These are phyloP conservation scores for Boletus vinaceobasis DNA, from an alignment of 768 basidiomycete species.

Conservation along the genomic window DNA sequence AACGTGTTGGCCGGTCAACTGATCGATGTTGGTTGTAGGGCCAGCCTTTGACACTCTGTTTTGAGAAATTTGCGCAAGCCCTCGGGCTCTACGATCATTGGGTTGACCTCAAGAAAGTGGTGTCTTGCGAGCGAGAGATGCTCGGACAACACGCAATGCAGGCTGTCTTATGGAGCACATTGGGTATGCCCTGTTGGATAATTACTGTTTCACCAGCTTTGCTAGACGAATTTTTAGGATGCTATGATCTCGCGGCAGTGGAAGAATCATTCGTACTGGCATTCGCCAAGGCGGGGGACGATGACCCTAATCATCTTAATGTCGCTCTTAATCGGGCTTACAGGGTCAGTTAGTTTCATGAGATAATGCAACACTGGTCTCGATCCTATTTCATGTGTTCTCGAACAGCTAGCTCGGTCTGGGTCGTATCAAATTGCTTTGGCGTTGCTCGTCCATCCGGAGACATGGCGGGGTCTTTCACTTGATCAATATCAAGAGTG, in stretches of 20 bases:
- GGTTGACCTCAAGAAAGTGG: slow-evolving; percentile 53
- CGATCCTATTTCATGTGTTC: slow-evolving; percentile 9
- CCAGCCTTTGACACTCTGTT: slow-evolving; percentile 67
- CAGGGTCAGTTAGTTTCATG: slow-evolving; percentile 41
- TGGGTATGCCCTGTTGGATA: slow-evolving; percentile 43
- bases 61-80: slow-evolving; percentile 65
- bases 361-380: neutral
- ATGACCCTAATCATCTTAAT: slow-evolving; percentile 60
- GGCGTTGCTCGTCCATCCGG: slow-evolving; percentile 59
- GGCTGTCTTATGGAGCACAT: slow-evolving; percentile 65
- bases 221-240: slow-evolving; percentile 45
- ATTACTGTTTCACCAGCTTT: neutral
- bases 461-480: slow-evolving; percentile 65
- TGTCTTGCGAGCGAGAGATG: slow-evolving; percentile 54
- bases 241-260: slow-evolving; percentile 56
- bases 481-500: slow-evolving; percentile 66
- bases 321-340: slow-evolving; percentile 65
- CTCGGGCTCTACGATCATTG: slow-evolving; percentile 69
- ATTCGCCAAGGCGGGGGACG: slow-evolving; percentile 55
- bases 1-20: neutral
- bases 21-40: slow-evolving; percentile 41
- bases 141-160: slow-evolving; percentile 75
- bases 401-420: slow-evolving; percentile 59
- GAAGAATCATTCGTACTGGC: slow-evolving; percentile 71
- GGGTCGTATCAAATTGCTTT: slow-evolving; percentile 64